Conservation (phyloP, 176 grass and related monocot species). For the Oryza longistaminata region DNA sequence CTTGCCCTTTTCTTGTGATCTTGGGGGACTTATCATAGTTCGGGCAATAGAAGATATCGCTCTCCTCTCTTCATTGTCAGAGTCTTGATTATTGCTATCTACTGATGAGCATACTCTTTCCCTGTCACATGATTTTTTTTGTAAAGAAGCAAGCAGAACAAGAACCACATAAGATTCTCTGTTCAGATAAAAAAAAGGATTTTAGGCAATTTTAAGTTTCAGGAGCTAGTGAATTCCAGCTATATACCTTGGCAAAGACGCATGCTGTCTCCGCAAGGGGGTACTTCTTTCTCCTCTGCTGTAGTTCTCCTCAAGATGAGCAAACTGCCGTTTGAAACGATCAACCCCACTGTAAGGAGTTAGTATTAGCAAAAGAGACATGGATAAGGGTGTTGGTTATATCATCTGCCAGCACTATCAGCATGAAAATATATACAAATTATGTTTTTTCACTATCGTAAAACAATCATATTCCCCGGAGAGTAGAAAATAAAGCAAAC, state of each 20-base stretch:
- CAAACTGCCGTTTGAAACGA: constrained; percentile 84
- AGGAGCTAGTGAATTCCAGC: not conserved
- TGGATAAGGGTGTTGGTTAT: not conserved
- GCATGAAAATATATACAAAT: constrained; percentile 14
- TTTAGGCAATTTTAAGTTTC: constrained; percentile 3
- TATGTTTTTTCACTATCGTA: constrained; percentile 16
- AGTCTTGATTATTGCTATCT: constrained; percentile 31
- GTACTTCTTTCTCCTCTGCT: constrained; percentile 66
- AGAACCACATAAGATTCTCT: constrained; percentile 7
- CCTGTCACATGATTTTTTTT: constrained; percentile 45
- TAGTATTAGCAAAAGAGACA: constrained; percentile 23
- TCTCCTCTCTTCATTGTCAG: constrained; percentile 49
- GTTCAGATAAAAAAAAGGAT: not conserved
- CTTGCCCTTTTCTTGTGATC: constrained; percentile 30
- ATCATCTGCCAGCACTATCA: constrained; percentile 18
- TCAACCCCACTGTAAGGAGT: constrained; percentile 67
- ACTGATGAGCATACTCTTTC: constrained; percentile 69
- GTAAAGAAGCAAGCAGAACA: constrained; percentile 17
- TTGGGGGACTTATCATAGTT: constrained; percentile 54
- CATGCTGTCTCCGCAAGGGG: constrained; percentile 61
- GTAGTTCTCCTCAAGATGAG: constrained; percentile 80
- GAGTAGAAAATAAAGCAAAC: not conserved
- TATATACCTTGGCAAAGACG: constrained; percentile 81
- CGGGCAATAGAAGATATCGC: constrained; percentile 48
- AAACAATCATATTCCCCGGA: not conserved